Conservation (phyloP, 129 eudicot genomes). For the Heracleum sosnowskyi region DNA sequence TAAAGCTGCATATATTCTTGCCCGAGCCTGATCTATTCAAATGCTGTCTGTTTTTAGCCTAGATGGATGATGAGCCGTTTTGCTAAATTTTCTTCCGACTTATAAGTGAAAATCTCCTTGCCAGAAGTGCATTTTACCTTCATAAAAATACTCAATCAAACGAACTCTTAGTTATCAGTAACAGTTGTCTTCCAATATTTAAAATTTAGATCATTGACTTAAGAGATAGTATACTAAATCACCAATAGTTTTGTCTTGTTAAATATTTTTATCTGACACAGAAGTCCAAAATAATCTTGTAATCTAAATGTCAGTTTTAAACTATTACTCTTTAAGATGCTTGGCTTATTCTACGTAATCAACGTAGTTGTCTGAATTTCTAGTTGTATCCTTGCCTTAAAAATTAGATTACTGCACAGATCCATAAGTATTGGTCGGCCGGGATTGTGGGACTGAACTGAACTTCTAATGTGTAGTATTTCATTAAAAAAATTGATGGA, state of each 20-base stretch:
- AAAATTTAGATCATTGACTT: background rate
- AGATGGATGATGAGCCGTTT: background rate
- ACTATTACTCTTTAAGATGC: slow-evolving; percentile 10
- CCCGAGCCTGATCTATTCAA: background rate
- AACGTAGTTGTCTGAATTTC: background rate
- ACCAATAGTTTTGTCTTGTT: background rate
- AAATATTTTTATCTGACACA: background rate
- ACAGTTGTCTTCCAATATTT: background rate
- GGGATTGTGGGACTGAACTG: background rate
- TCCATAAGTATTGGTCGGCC: background rate
- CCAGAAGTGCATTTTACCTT: background rate
- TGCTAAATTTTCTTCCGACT: background rate
- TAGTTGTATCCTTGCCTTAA: background rate
- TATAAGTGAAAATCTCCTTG: background rate
- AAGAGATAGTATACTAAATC: background rate
- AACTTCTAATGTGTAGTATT: background rate
- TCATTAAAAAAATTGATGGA: background rate
- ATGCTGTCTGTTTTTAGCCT: no score
- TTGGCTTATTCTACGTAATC: slow-evolving; percentile 4
- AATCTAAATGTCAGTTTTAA: slow-evolving; percentile 6
- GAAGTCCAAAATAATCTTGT: slow-evolving; percentile 3
- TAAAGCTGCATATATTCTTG: background rate
- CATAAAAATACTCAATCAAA: background rate
- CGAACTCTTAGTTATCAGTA: background rate
- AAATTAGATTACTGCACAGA: background rate